Percentiles rank a stretch among this genome's conserved stretches.
Conservation (phyloP, 768 basidiomycete species). For the Leccinum obscurum region DNA sequence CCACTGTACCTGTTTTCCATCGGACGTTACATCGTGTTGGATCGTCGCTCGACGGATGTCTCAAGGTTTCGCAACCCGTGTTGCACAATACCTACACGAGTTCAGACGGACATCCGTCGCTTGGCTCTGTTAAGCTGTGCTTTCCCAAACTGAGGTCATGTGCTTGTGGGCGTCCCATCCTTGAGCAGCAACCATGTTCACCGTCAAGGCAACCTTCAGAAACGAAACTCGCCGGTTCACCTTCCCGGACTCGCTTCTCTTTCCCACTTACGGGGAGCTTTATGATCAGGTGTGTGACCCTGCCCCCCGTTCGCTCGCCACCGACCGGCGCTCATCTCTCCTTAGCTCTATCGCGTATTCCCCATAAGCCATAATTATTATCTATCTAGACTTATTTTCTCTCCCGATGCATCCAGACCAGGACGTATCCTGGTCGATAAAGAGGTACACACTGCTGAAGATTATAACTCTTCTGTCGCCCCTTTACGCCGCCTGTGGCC, state of each 20-base stretch:
- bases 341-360: constrained; percentile 70
- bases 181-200: constrained; percentile 54
- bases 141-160: no score
- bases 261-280: constrained; percentile 65
- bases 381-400: constrained; percentile 70
- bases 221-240: constrained; percentile 67
- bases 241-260: constrained; percentile 49
- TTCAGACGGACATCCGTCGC: no score
- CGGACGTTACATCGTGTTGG: no score
- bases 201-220: constrained; percentile 76
- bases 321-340: constrained; percentile 21
- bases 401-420: constrained; percentile 53
- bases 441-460: constrained; percentile 57
- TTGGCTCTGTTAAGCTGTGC: no score
- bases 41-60: no score
- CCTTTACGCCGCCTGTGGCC: constrained; percentile 56
- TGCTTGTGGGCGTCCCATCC: constrained; percentile 1
- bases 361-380: constrained; percentile 58
- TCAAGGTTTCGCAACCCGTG: no score
- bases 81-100: no score
- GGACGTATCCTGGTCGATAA: constrained; percentile 61
- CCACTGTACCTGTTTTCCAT: no score
- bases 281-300: constrained; percentile 54
- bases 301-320: neutral
- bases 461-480: constrained; percentile 53